phyloP scores from a whole-genome alignment of 2,329 filamentous ascomycete species.

The Tetracladium maxilliforme region DNA sequence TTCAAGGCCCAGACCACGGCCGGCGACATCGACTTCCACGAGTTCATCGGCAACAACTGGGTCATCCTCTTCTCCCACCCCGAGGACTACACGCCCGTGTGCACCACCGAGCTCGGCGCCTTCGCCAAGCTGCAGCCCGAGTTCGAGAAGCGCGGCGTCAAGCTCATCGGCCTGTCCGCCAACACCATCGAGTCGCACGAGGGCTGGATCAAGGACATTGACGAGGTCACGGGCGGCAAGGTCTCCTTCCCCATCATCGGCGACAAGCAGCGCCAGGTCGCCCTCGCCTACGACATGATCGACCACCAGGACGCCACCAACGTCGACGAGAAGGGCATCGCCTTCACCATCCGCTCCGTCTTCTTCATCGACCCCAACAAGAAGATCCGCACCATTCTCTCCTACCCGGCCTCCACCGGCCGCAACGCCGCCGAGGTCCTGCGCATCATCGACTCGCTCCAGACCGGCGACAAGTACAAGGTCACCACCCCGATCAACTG shows the following conservation, averaged over 20 bases:
- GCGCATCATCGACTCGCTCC: slow-evolving; percentile 64
- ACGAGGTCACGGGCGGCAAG: slow-evolving; percentile 58
- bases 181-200: slow-evolving; percentile 76
- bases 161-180: slow-evolving; percentile 82
- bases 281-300: slow-evolving; percentile 69
- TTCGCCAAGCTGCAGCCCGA: slow-evolving; percentile 82
- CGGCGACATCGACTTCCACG: slow-evolving; percentile 68
- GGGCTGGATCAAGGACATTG: slow-evolving; percentile 82
- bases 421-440: slow-evolving; percentile 70
- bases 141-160: slow-evolving; percentile 74
- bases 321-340: slow-evolving; percentile 68
- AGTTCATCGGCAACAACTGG: slow-evolving; percentile 69
- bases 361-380: slow-evolving; percentile 91
- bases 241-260: slow-evolving; percentile 70
- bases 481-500: slow-evolving; percentile 86
- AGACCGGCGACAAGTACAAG: slow-evolving; percentile 77
- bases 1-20: slow-evolving; percentile 71
- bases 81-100: slow-evolving; percentile 86
- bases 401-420: slow-evolving; percentile 84
- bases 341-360: slow-evolving; percentile 88
- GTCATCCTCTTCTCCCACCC: slow-evolving; percentile 75
- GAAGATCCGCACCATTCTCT: slow-evolving; percentile 76
- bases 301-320: slow-evolving; percentile 73
- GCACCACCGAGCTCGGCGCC: slow-evolving; percentile 88
- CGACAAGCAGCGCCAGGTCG: slow-evolving; percentile 66